Percentiles rank a stretch among this genome's conserved stretches.
These are phyloP conservation scores for Clitocybe nebularis DNA, from an alignment of 1,284 basidiomycete genomes.

Conservation along the genomic window DNA sequence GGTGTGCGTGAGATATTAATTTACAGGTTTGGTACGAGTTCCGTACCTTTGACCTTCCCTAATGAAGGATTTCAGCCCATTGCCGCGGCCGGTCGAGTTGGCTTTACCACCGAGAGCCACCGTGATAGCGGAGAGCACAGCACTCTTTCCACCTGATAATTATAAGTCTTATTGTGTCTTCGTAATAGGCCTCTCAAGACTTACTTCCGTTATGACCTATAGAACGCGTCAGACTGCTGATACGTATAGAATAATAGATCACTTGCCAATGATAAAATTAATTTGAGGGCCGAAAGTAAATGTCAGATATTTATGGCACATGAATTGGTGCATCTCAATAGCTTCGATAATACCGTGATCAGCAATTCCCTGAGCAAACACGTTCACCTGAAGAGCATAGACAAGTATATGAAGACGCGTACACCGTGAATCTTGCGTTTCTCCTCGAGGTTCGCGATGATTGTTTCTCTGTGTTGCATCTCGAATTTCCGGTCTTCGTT, in stretches of 20 bases:
- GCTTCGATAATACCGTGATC: constrained; percentile 85
- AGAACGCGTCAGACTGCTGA: constrained; percentile 1
- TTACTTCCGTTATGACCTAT: constrained; percentile 77
- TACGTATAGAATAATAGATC: neutral
- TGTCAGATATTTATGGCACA: constrained; percentile 88
- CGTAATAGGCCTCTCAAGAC: too few relatives aligned
- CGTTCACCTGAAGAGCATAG: neutral
- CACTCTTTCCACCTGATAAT: constrained; percentile 84
- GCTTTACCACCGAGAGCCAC: constrained; percentile 94
- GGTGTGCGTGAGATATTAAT: neutral
- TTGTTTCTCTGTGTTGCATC: constrained; percentile 49
- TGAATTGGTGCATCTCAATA: constrained; percentile 90
- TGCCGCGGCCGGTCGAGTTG: constrained; percentile 82
- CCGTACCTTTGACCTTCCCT: constrained; percentile 79
- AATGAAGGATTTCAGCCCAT: constrained; percentile 86
- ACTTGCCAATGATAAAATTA: constrained; percentile 94
- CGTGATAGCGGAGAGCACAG: constrained; percentile 90
- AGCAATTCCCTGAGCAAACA: constrained; percentile 59
- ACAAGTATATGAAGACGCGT: constrained; percentile 22
- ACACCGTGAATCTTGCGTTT: constrained; percentile 57
- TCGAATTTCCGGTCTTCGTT: constrained; percentile 59
- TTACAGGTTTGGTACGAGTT: neutral
- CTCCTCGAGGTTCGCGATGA: constrained; percentile 51
- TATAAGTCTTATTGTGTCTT: too few relatives aligned
- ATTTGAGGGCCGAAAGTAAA: constrained; percentile 87